phyloP scores from a whole-genome alignment of 2,329 filamentous ascomycete genomes.

The Orbilia blumenaviensis region DNA sequence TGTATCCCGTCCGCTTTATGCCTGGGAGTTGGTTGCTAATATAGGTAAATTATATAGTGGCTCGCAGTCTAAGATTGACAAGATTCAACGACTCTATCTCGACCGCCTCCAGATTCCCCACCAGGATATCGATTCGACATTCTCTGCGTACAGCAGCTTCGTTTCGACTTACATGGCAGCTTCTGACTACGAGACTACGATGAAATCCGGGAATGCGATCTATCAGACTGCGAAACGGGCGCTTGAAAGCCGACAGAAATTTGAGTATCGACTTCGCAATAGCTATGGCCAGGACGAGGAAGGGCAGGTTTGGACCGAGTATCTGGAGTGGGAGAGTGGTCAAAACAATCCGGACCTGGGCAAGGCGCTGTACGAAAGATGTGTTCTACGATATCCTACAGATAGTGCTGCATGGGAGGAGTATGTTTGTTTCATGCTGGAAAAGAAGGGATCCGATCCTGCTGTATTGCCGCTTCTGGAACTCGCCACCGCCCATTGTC shows the following conservation, averaged over 20 bases:
- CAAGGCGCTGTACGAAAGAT: slow-evolving; percentile 56
- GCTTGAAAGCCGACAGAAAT: slow-evolving; percentile 72
- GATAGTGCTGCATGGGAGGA: slow-evolving; percentile 57
- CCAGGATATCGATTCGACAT: slow-evolving; percentile 77
- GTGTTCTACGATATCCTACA: slow-evolving; percentile 56
- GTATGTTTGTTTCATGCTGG: slow-evolving; percentile 56
- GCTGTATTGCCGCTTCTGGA: slow-evolving; percentile 75
- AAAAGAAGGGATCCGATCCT: slow-evolving; percentile 55
- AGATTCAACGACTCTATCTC: slow-evolving; percentile 74
- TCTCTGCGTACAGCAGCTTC: slow-evolving; percentile 77
- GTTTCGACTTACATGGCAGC: slow-evolving; percentile 74
- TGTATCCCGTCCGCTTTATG: slow-evolving; percentile 58
- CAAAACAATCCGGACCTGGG: slow-evolving; percentile 68
- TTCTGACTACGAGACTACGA: slow-evolving; percentile 75
- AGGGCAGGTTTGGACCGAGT: slow-evolving; percentile 69
- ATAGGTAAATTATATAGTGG: slow-evolving; percentile 12
- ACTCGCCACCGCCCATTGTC: slow-evolving; percentile 86
- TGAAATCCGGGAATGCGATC: slow-evolving; percentile 73
- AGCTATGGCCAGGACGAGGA: slow-evolving; percentile 67
- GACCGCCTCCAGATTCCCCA: slow-evolving; percentile 78
- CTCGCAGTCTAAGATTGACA: slow-evolving; percentile 65
- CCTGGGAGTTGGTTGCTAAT: background rate
- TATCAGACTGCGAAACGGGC: slow-evolving; percentile 72
- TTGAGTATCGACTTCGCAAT: slow-evolving; percentile 73
- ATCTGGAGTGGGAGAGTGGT: slow-evolving; percentile 84